Conservation (phyloP, 129 eudicot genomes). For the Erigeron canadensis region DNA sequence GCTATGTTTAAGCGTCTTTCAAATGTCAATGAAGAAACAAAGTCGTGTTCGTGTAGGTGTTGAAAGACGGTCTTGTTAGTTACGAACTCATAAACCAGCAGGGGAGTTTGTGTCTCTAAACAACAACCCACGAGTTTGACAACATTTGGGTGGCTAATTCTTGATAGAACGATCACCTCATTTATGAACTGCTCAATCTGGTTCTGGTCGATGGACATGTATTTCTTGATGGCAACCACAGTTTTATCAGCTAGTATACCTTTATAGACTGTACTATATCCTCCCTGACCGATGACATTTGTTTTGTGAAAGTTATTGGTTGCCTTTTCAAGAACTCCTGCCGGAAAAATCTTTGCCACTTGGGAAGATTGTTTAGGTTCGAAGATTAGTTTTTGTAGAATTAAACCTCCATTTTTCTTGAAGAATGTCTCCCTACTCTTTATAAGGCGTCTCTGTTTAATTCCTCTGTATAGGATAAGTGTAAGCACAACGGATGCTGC, state of each 20-base stretch:
- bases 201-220: conserved; percentile 16
- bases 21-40: neutral
- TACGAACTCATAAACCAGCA: conserved; percentile 27
- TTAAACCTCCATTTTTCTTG: conserved; percentile 25
- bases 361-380: conserved; percentile 19
- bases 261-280: conserved; percentile 23
- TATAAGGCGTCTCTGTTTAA: conserved; percentile 20
- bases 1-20: conserved; percentile 24
- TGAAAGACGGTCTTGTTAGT: conserved; percentile 26
- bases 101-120: conserved; percentile 27
- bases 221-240: conserved; percentile 18
- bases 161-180: conserved; percentile 26
- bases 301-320: conserved; percentile 23
- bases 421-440: conserved; percentile 25
- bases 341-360: conserved; percentile 7
- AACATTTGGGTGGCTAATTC: conserved; percentile 28
- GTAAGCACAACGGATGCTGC: conserved; percentile 9
- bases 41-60: conserved; percentile 28
- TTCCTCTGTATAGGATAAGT: conserved; percentile 15
- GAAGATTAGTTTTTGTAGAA: conserved; percentile 23
- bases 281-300: conserved; percentile 19
- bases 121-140: conserved; percentile 34
- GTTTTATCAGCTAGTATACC: conserved; percentile 18
- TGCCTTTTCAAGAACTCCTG: conserved; percentile 21
- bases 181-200: conserved; percentile 33